Percentiles rank a stretch among this genome's conserved stretches.
phyloP scores from a whole-genome alignment of 306 rosid species.

The Castanea sativa region DNA sequence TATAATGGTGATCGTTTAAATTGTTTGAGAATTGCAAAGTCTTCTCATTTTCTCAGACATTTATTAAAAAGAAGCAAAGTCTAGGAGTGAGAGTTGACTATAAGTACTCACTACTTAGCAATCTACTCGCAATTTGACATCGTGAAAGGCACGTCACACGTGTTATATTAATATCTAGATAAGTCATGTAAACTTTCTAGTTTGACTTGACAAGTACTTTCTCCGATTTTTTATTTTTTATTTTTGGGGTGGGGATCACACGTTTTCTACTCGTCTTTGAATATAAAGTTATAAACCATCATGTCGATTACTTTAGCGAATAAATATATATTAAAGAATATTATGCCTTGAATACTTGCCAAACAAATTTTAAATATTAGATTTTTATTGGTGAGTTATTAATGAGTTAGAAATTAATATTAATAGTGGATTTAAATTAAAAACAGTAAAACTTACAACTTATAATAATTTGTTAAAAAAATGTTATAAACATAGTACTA shows the following conservation, averaged over 20 bases:
- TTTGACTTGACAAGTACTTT: background rate
- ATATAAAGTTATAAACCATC: no score
- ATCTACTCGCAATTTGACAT: background rate
- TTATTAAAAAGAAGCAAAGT: no score
- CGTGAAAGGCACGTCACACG: background rate
- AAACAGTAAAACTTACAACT: rapidly evolving
- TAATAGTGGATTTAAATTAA: rapidly evolving
- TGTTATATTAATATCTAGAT: background rate
- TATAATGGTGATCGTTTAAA: no score
- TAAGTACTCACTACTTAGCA: background rate
- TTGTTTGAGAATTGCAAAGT: background rate
- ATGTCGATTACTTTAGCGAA: no score
- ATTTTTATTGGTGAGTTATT: no score
- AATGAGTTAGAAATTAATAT: no score
- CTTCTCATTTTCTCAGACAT: no score
- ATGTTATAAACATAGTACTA: rapidly evolving
- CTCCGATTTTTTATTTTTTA: background rate
- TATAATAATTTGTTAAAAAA: no score
- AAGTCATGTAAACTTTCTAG: background rate
- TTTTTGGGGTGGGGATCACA: background rate
- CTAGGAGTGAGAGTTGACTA: background rate
- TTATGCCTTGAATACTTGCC: no score
- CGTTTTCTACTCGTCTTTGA: background rate
- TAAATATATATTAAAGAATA: no score
- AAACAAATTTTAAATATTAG: no score